A percentile compares a stretch with the other conserved stretches of the same genome.
Conservation (phyloP, 805 yeast genomes). For the Zygotorulaspora chibaensis region DNA sequence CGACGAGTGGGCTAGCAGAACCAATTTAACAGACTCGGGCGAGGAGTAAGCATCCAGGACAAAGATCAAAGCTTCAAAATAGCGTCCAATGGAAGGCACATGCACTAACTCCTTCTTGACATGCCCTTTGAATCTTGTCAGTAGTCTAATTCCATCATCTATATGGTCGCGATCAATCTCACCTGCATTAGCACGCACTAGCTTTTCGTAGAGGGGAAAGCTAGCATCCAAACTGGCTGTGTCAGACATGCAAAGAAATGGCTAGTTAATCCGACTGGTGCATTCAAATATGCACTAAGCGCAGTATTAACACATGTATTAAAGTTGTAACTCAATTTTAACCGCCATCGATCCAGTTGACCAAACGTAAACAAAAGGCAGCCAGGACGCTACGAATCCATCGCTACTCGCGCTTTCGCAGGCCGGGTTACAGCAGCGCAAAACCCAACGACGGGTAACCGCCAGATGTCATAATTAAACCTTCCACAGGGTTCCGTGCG, state of each 20-base stretch:
- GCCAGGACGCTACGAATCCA: no score
- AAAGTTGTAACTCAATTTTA: background rate
- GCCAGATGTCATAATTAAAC: no score
- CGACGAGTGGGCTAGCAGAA: conserved; percentile 37
- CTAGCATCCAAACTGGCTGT: conserved; percentile 5
- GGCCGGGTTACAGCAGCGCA: no score
- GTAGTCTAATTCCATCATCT: conserved; percentile 17
- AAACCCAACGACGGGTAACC: no score
- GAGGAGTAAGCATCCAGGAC: conserved; percentile 5
- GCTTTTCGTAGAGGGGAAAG: conserved; percentile 11
- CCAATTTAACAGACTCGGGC: conserved; percentile 7
- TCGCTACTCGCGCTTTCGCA: no score
- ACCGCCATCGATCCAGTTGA: background rate
- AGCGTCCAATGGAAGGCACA: conserved; percentile 19
- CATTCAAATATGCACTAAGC: background rate
- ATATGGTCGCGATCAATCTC: conserved; percentile 4
- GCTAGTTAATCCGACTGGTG: background rate
- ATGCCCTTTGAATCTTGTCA: conserved; percentile 34
- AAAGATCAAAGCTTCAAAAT: conserved; percentile 26
- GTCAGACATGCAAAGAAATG: conserved; percentile 8
- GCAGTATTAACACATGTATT: no score
- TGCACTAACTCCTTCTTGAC: conserved; percentile 34
- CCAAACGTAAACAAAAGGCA: no score
- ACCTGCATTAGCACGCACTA: conserved; percentile 4
- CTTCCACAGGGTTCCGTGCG: no score